Conservation (phyloP, 192 early-diverging fungal genomes). For the Glomus cerebriforme region DNA sequence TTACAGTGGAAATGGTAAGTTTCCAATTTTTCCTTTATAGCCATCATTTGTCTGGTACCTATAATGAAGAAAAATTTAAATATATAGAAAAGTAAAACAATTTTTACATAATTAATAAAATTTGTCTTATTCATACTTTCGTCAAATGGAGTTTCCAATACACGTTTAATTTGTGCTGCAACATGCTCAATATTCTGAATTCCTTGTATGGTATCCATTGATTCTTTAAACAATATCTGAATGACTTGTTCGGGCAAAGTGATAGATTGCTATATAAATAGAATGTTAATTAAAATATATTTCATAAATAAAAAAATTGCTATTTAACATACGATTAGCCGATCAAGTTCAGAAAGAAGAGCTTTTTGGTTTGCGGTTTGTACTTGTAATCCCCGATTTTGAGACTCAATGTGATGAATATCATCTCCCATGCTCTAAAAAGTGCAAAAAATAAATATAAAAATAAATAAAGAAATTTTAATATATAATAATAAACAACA, state of each 20-base stretch:
- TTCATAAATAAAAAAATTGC: not conserved
- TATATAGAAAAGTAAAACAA: not conserved
- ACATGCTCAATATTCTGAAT: conserved; percentile 64
- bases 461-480: not conserved
- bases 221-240: conserved; percentile 63
- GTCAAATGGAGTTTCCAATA: conserved; percentile 60
- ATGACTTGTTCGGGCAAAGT: conserved; percentile 63
- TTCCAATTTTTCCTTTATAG: conserved; percentile 65
- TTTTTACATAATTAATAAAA: not conserved
- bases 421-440: conserved; percentile 86
- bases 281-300: not conserved
- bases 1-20: conserved; percentile 64
- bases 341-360: conserved; percentile 84
- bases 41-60: conserved; percentile 49
- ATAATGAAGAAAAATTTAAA: not conserved
- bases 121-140: conserved; percentile 43
- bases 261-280: conserved; percentile 50
- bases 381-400: conserved; percentile 89
- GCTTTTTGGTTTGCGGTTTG: conserved; percentile 87
- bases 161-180: conserved; percentile 68
- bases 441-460: not conserved
- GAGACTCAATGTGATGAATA: conserved; percentile 91
- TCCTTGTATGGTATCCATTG: conserved; percentile 61
- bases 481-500: conserved; percentile 7
- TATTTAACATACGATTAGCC: conserved; percentile 60